phyloP scores from a whole-genome alignment of 2,329 filamentous ascomycete genomes.

The Lizonia empirigonia region DNA sequence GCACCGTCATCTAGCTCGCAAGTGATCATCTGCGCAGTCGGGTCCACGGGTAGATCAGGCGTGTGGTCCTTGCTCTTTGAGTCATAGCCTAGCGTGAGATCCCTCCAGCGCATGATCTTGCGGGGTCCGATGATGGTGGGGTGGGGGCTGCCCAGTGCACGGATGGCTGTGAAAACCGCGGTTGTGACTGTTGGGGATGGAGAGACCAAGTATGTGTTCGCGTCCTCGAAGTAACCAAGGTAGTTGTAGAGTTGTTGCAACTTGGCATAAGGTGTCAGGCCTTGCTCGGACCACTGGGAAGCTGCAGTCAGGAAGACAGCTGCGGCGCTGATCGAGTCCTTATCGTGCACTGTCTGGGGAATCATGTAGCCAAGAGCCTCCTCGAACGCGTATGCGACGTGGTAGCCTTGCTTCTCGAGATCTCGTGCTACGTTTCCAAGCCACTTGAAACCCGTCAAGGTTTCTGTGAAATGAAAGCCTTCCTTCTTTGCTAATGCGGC shows the following conservation, averaged over 20 bases:
- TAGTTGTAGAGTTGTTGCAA: slow-evolving; percentile 62
- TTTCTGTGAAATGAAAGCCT: slow-evolving; percentile 64
- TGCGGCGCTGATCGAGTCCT: slow-evolving; percentile 67
- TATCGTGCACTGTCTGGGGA: slow-evolving; percentile 65
- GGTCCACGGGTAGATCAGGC: slow-evolving; percentile 62
- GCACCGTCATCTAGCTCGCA: slow-evolving; percentile 62
- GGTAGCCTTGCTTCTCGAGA: slow-evolving; percentile 55
- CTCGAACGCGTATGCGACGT: slow-evolving; percentile 65
- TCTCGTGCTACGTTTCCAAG: slow-evolving; percentile 65
- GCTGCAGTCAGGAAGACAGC: slow-evolving; percentile 63
- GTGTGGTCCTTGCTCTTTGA: slow-evolving; percentile 58
- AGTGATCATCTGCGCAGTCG: slow-evolving; percentile 67
- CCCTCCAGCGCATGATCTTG: slow-evolving; percentile 63
- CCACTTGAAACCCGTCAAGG: slow-evolving; percentile 72
- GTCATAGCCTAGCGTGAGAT: slow-evolving; percentile 66
- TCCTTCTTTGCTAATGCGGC: slow-evolving; percentile 60
- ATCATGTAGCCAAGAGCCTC: slow-evolving; percentile 73
- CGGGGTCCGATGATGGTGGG: slow-evolving; percentile 57
- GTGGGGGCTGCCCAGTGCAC: slow-evolving; percentile 51
- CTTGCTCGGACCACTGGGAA: slow-evolving; percentile 57
- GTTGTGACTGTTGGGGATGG: slow-evolving; percentile 59
- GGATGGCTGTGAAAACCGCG: slow-evolving; percentile 61
- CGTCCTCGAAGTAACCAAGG: slow-evolving; percentile 66
- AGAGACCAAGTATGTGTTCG: slow-evolving; percentile 68
- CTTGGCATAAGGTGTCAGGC: slow-evolving; percentile 62